phyloP scores from a whole-genome alignment of 805 yeast species.

The Lipomyces sp. region DNA sequence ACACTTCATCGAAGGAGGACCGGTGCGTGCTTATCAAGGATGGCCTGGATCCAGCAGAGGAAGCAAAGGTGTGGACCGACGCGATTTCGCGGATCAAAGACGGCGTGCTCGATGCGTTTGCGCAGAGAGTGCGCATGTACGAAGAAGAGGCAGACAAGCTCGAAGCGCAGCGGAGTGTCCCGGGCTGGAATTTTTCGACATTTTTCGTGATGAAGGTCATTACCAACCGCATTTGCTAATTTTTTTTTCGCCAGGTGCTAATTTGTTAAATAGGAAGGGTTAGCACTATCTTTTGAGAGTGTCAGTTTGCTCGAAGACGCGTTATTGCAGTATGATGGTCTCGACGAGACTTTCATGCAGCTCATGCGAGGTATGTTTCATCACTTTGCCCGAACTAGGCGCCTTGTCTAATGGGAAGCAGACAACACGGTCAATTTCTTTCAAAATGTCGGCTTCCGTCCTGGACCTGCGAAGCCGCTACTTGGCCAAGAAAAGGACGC shows the following conservation, averaged over 20 bases:
- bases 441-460: slow-evolving; percentile 34
- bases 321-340: slow-evolving; percentile 47
- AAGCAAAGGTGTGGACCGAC: slow-evolving; percentile 51
- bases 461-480: slow-evolving; percentile 21
- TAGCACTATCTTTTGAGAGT: slow-evolving; percentile 52
- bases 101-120: slow-evolving; percentile 53
- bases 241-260: not conserved
- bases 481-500: slow-evolving; percentile 28
- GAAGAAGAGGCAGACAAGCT: slow-evolving; percentile 43
- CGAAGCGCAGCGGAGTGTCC: slow-evolving; percentile 36
- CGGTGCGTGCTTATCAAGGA: slow-evolving; percentile 36
- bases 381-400: not conserved
- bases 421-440: slow-evolving; percentile 36
- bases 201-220: slow-evolving; percentile 42
- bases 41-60: slow-evolving; percentile 37
- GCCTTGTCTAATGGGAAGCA: too few species aligned
- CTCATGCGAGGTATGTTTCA: slow-evolving; percentile 16
- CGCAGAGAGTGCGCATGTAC: slow-evolving; percentile 45
- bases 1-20: slow-evolving; percentile 39
- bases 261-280: slow-evolving; percentile 39
- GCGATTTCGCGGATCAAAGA: slow-evolving; percentile 47
- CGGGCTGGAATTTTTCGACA: slow-evolving; percentile 48
- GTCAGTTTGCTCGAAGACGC: slow-evolving; percentile 63
- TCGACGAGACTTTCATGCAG: slow-evolving; percentile 40
- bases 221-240: not conserved